phyloP scores from a whole-genome alignment of 2,329 filamentous ascomycete species.

The Coniochaeta sp. region DNA sequence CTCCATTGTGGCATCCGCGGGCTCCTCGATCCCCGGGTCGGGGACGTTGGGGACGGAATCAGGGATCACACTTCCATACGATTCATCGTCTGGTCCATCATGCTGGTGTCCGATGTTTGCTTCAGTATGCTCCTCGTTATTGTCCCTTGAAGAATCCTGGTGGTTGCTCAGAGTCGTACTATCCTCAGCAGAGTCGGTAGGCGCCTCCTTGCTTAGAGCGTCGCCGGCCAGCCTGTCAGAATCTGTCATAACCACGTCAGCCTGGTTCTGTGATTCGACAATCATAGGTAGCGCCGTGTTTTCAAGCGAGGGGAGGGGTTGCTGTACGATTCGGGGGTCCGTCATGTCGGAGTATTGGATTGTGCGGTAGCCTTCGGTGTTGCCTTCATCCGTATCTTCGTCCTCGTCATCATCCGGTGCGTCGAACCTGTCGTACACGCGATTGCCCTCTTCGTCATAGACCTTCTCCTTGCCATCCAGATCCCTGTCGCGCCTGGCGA shows the following conservation, averaged over 20 bases:
- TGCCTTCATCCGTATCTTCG: conserved; percentile 35
- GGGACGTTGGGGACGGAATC: not conserved
- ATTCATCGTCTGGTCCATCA: not conserved
- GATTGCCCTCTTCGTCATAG: conserved; percentile 60
- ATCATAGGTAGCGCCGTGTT: not conserved
- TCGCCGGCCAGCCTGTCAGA: not conserved
- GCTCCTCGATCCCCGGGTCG: not conserved
- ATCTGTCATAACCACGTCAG: conserved; percentile 1
- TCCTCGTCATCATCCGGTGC: conserved; percentile 58
- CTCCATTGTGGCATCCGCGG: not conserved
- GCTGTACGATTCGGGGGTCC: conserved; percentile 58
- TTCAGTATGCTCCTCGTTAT: not conserved
- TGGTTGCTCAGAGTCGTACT: not conserved
- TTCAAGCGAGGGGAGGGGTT: conserved; percentile 16
- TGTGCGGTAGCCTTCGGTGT: conserved; percentile 54
- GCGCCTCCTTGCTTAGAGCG: not conserved
- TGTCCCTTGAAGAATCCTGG: not conserved
- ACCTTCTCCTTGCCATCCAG: conserved; percentile 47
- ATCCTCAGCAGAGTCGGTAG: not conserved
- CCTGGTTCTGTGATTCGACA: conserved; percentile 1
- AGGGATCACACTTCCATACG: not conserved
- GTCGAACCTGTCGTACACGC: conserved; percentile 74
- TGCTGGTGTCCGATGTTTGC: not conserved
- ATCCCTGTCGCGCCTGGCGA: conserved; percentile 63
- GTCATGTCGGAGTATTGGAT: conserved; percentile 57